phyloP scores from a whole-genome alignment of 2,329 filamentous ascomycete genomes.

The Geosmithia putterillii region DNA sequence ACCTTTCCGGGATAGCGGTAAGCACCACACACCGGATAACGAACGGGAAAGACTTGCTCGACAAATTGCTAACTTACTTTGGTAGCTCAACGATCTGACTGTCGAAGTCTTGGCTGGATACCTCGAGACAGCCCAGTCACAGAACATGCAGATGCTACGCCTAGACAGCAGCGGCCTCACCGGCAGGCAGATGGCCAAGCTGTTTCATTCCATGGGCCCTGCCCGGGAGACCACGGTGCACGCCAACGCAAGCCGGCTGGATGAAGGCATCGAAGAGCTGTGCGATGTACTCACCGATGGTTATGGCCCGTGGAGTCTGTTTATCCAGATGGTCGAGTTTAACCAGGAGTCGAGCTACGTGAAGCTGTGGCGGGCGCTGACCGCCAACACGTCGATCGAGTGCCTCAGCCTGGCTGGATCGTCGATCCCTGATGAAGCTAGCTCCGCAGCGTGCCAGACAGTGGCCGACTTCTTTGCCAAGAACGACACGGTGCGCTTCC shows the following conservation, averaged over 20 bases:
- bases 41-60: not conserved
- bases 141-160: slow-evolving; percentile 27
- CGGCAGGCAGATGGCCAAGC: slow-evolving; percentile 33
- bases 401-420: slow-evolving; percentile 43
- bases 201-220: slow-evolving; percentile 37
- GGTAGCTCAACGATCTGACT: slow-evolving; percentile 37
- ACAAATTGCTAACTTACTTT: not conserved
- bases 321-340: slow-evolving; percentile 47
- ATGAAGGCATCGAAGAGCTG: slow-evolving; percentile 37
- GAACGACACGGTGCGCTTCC: slow-evolving; percentile 36
- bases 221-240: slow-evolving; percentile 33
- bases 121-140: slow-evolving; percentile 24
- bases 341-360: slow-evolving; percentile 37
- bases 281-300: slow-evolving; percentile 32
- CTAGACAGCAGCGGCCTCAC: slow-evolving; percentile 41
- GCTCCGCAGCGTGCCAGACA: slow-evolving; percentile 31
- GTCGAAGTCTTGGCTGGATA: slow-evolving; percentile 33
- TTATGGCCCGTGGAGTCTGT: slow-evolving; percentile 35
- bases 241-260: slow-evolving; percentile 39
- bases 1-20: slow-evolving; percentile 42
- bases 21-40: slow-evolving; percentile 3
- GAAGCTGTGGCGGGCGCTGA: slow-evolving; percentile 34
- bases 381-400: slow-evolving; percentile 34
- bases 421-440: slow-evolving; percentile 32
- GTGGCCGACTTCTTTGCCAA: slow-evolving; percentile 37